Evolutionary conservation across 805 yeast genomes (phyloP), one percentile per base, ranked within the genome.

Genomic region (Starmera dryadoides): DNA sequence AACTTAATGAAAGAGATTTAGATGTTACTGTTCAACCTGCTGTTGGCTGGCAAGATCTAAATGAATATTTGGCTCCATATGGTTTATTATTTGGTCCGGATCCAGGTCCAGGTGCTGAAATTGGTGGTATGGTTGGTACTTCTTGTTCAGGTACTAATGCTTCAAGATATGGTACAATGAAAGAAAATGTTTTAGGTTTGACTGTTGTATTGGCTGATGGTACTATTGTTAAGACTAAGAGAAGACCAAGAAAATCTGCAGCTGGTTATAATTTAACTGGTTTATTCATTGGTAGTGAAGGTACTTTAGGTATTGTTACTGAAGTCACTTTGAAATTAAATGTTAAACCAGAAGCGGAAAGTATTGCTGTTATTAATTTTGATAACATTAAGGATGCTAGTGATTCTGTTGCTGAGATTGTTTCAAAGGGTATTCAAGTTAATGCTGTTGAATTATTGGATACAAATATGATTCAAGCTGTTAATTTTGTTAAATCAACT

Each of bases 161-260:
- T 20, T 77, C 79, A 20, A 60, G 86, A 36, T 84, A 82, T 48
- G 94, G 94, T 17, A 85, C 91, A 15, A 81, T 84, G 79, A 76
- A 79, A 53, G 88, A 84, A 55, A 79, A 82, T 55, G 77, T 81
- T 1, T 56, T 83, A 20, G 73, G 73, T 41, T 55, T 83, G 42
- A 85, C 86, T 1, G 85, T 84, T 18, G 93, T 85, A 6, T 59
- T 84, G 34, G 85, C 93, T 12, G 94, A 84, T 59, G 94, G 94
- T 2, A 79, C 88, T 1, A 63, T 85, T 26, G 66, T 84, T 36
- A 85, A 81, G 61, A 85, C 94, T 1, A 75, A 76, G 43, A 76
- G 73, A 48, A 68, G 93, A 55, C 89, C 93, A 4, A 70, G 85
- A 50, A 84, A 85, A 49, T 74, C 88, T 2, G 71, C 85, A 45